Evolutionary conservation across 2,329 filamentous ascomycete genomes (phyloP).

Genomic region (Pseudogymnoascus sp.): DNA sequence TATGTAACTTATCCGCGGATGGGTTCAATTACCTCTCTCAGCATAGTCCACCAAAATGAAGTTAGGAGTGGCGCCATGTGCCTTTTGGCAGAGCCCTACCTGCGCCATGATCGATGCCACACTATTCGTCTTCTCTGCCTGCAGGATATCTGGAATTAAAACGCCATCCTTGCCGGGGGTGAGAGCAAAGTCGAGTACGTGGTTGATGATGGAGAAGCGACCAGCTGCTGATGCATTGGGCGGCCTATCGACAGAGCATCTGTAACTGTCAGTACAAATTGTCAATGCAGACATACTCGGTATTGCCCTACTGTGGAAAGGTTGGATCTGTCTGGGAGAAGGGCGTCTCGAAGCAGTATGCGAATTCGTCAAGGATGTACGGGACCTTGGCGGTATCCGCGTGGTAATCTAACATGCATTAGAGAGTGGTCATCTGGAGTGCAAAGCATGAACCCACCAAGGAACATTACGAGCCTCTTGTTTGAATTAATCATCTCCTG

Average conservation of each 20-base stretch:
- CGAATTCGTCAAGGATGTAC: slow-evolving; percentile 60
- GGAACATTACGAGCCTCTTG: slow-evolving; percentile 64
- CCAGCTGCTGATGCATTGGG: slow-evolving; percentile 37
- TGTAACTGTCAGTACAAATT: slow-evolving; percentile 23
- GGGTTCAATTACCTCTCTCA: slow-evolving; percentile 35
- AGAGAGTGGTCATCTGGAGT: neutral
- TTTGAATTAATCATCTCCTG: slow-evolving; percentile 55
- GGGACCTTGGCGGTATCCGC: slow-evolving; percentile 44
- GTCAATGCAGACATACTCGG: too few relatives aligned
- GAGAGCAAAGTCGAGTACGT: slow-evolving; percentile 52
- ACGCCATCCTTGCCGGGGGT: slow-evolving; percentile 28
- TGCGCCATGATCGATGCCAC: slow-evolving; percentile 46
- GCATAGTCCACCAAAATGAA: slow-evolving; percentile 56
- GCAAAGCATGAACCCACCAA: slow-evolving; percentile 42
- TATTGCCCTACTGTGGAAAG: slow-evolving; percentile 40
- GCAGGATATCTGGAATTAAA: slow-evolving; percentile 47
- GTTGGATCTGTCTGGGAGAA: slow-evolving; percentile 55
- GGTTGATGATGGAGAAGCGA: slow-evolving; percentile 55
- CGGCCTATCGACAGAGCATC: slow-evolving; percentile 62
- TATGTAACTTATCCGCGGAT: neutral
- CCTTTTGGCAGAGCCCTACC: slow-evolving; percentile 39
- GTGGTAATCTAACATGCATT: slow-evolving; percentile 50
- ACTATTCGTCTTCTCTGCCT: slow-evolving; percentile 41
- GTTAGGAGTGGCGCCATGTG: slow-evolving; percentile 44
- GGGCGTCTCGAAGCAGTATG: slow-evolving; percentile 66